These are phyloP conservation scores for Tricholoma terreum DNA, from an alignment of 768 basidiomycete genomes.

Conservation along the genomic window DNA sequence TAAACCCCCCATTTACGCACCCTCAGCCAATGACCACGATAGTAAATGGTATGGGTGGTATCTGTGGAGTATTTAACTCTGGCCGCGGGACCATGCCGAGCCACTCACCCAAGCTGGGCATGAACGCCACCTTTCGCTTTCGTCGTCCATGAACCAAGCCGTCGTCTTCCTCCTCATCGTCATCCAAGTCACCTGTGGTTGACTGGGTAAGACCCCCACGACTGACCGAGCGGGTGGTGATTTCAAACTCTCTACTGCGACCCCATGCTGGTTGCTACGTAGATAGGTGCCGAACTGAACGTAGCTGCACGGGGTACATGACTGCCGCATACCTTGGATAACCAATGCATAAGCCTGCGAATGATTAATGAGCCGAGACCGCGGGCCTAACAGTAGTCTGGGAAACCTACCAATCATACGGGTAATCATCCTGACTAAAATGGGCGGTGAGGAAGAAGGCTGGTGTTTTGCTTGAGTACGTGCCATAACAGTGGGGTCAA, in stretches of 20 bases:
- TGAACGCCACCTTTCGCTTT: conserved; percentile 79
- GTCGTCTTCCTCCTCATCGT: conserved; percentile 66
- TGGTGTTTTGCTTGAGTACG: conserved; percentile 19
- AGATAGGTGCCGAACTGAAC: conserved; percentile 10
- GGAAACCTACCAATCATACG: conserved; percentile 69
- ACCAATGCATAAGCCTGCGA: conserved; percentile 85
- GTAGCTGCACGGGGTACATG: not conserved
- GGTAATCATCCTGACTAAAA: conserved; percentile 85
- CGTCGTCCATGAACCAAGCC: conserved; percentile 62
- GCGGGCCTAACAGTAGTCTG: not conserved
- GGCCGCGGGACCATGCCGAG: conserved; percentile 2
- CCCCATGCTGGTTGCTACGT: conserved; percentile 96
- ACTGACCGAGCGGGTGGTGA: conserved; percentile 72
- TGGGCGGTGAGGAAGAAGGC: conserved; percentile 90
- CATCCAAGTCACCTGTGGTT: conserved; percentile 75
- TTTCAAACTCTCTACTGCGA: conserved; percentile 84
- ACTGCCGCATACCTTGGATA: conserved; percentile 56
- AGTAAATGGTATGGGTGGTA: conserved; percentile 87
- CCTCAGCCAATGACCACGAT: conserved; percentile 85
- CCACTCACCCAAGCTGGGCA: conserved; percentile 75
- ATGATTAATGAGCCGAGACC: conserved; percentile 6
- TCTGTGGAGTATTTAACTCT: conserved; percentile 38
- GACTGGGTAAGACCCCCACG: conserved; percentile 62
- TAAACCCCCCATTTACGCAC: conserved; percentile 37
- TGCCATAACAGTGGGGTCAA: not conserved